Conservation (phyloP, 371 early-diverging fungal species). For the Cokeromyces recurvatus region DNA sequence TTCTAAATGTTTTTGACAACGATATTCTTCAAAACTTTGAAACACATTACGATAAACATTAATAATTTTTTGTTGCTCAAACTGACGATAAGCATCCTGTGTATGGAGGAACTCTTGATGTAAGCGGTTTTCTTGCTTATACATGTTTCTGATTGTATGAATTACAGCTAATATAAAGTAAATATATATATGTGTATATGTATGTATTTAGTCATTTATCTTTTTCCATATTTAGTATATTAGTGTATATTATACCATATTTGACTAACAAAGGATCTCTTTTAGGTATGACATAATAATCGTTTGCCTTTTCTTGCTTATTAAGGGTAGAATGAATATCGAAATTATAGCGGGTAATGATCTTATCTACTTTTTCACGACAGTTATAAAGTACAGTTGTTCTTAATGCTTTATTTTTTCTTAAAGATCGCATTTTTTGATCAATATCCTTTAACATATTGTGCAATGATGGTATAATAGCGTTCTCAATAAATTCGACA, state of each 20-base stretch:
- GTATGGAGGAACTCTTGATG: conserved; percentile 12
- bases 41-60: conserved; percentile 16
- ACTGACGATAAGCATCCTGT: conserved; percentile 20
- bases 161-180: conserved; percentile 6
- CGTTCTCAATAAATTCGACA: conserved; percentile 22
- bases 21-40: conserved; percentile 15
- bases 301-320: conserved; percentile 5
- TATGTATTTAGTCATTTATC: no score
- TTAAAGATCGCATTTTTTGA: conserved; percentile 6
- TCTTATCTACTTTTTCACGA: conserved; percentile 16
- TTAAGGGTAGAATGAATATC: conserved; percentile 7
- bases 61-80: conserved; percentile 20
- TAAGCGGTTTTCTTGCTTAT: conserved; percentile 15
- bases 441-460: conserved; percentile 16
- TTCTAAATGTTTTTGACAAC: conserved; percentile 13
- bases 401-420: conserved; percentile 4
- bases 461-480: conserved; percentile 12
- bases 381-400: conserved; percentile 10
- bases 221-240: no score
- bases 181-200: no score
- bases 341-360: conserved; percentile 12
- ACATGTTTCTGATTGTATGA: conserved; percentile 7
- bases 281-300: conserved; percentile 10
- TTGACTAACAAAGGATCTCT: conserved; percentile 18
- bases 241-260: conserved; percentile 7